Percentiles rank a stretch among this genome's conserved stretches.
Evolutionary conservation across 768 basidiomycete genomes (phyloP).

Genomic region (Suillus paluster): DNA sequence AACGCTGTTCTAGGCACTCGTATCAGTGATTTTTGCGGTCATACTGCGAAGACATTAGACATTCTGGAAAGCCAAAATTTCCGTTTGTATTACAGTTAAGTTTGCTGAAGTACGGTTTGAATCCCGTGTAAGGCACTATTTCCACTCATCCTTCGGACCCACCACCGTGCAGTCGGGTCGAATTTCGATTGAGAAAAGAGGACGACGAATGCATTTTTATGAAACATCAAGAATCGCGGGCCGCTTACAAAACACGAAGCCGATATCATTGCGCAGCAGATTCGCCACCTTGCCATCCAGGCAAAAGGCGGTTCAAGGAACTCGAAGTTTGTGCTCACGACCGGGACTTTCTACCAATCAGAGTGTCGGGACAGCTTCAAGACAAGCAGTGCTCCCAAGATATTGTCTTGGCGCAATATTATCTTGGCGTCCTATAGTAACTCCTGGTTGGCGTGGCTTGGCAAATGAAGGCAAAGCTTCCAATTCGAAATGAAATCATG

Average conservation of each 20-base stretch:
- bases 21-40: background rate
- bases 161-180: background rate
- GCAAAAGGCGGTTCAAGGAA: background rate
- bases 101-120: background rate
- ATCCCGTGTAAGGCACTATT: no score
- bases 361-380: background rate
- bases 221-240: background rate
- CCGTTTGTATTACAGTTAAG: background rate
- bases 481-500: constrained; percentile 2
- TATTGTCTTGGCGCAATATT: background rate
- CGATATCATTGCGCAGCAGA: background rate
- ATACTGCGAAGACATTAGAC: background rate
- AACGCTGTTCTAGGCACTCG: background rate
- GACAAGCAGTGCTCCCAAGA: background rate
- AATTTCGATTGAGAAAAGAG: no score
- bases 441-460: background rate
- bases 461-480: constrained; percentile 1
- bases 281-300: background rate
- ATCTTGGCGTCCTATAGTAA: background rate
- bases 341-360: no score
- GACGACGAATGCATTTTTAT: no score
- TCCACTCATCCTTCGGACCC: background rate
- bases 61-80: background rate
- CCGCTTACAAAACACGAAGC: background rate
- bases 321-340: no score